Percentiles rank a stretch among this genome's conserved stretches.
phyloP scores from a whole-genome alignment of 164 flowering plant genomes.

The Dillenia suffruticosa region DNA sequence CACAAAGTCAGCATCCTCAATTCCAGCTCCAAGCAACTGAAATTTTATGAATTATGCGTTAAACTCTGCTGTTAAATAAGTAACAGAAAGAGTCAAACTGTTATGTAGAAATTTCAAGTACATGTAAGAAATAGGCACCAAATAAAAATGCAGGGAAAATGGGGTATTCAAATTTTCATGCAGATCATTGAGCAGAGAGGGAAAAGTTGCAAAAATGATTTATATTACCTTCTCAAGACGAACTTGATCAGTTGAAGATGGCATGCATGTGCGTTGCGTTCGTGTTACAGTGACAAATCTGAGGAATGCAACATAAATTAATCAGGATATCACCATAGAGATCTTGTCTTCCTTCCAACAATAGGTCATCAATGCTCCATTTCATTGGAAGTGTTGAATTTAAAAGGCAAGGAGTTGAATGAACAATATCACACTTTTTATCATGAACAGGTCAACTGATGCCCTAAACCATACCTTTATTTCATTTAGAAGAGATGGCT shows the following conservation, averaged over 20 bases:
- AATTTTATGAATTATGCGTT: conserved; percentile 8
- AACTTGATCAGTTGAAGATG: conserved; percentile 64
- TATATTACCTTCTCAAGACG: conserved; percentile 69
- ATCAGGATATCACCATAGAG: too few relatives aligned
- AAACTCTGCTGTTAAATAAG: neutral
- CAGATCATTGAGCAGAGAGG: neutral
- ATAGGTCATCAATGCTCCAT: too few relatives aligned
- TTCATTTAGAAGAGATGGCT: too few relatives aligned
- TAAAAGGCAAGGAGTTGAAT: too few relatives aligned
- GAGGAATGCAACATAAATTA: conserved; percentile 7
- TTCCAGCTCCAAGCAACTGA: conserved; percentile 63
- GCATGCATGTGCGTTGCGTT: conserved; percentile 69
- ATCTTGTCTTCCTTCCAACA: too few relatives aligned
- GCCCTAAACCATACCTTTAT: neutral
- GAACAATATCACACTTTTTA: too few relatives aligned
- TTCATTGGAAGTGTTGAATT: too few relatives aligned
- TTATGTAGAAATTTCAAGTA: too few relatives aligned
- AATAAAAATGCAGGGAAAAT: neutral
- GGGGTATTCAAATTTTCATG: neutral
- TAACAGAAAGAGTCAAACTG: neutral
- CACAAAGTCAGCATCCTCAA: conserved; percentile 49
- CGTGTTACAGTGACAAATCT: conserved; percentile 80
- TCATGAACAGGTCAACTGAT: neutral
- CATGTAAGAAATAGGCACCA: neutral
- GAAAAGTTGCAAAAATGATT: neutral